Evolutionary conservation across 2,329 filamentous ascomycete genomes (phyloP).

Genomic region (Hymenoscyphus fraxineus): DNA sequence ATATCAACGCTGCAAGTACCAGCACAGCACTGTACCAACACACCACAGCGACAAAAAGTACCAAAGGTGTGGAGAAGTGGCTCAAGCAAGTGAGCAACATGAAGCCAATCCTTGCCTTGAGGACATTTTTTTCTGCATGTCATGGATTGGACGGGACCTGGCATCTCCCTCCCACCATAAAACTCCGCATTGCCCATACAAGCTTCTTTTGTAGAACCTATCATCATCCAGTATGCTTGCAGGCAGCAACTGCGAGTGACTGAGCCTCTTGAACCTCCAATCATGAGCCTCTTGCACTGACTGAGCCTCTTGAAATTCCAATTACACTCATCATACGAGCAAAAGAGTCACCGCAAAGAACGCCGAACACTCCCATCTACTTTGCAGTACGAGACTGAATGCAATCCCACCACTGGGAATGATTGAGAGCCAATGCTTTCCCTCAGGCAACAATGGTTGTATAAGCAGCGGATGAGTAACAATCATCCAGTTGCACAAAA

Average conservation of each 20-base stretch:
- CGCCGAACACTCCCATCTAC: conserved; percentile 13
- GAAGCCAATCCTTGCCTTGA: neutral
- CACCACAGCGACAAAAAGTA: too few species aligned
- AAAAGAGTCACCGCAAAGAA: conserved; percentile 21
- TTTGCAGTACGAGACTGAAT: neutral
- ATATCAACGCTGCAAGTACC: too few species aligned
- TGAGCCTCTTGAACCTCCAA: neutral
- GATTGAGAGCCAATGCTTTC: conserved; percentile 38
- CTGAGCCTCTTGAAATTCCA: neutral
- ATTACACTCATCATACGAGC: neutral
- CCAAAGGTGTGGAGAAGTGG: neutral
- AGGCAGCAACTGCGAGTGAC: conserved; percentile 6
- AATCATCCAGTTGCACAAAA: neutral
- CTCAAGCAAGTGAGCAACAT: neutral
- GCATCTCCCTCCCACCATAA: neutral
- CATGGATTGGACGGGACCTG: neutral
- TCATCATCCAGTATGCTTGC: neutral
- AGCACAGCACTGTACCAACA: too few species aligned
- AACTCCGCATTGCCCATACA: neutral
- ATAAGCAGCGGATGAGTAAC: conserved; percentile 1
- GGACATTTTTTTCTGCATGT: neutral
- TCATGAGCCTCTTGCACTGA: neutral
- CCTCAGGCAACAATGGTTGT: conserved; percentile 24
- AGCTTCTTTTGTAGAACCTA: conserved; percentile 1
- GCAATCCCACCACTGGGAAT: neutral